Base-by-base conservation (phyloP, 2,329 filamentous ascomycete species). In the Shiraia sp. region DNA sequence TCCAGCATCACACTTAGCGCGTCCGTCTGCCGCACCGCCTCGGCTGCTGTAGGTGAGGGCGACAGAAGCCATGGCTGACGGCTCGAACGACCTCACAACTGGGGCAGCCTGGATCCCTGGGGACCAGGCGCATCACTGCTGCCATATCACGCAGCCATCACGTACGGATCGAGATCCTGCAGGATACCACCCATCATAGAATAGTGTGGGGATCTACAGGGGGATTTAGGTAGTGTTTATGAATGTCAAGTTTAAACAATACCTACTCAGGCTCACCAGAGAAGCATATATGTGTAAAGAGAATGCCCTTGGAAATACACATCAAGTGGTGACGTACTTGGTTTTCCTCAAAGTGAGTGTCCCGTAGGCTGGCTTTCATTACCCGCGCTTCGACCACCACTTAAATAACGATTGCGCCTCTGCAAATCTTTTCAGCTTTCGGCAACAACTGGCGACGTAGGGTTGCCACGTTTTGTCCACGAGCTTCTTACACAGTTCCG, bases 131-230 rank as follows among this genome's bases (percentile, higher is more conserved):
- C 36, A 24, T 22, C 29, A 29, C 40, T 27, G 36, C 41, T 34
- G 45, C 36, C 38, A 40, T 47, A 37, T 42, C 32, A 26, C 8
- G 19, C 19, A 22, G 19, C 19, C 19, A 22, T 8, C 19, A 22
- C 19, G 4, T 22, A 22, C 42, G n/a, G 42, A 40, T 51, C 44
- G 36, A 51, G 50, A 53, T 53, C 45, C 51, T 56, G 52, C 53
- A 55, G 38, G 36, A 36, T 28, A 28, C 16, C 39, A 28, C 27
- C 38, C 40, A 49, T 51, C 43, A 43, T 37, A 32, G 15, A 35
- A 33, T 40, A 47, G 40, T 45, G 41, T 47, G 49, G 46, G 44
- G 39, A 42, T 42, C 28, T 39, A 31, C 41, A 51, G 44, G 52
- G 44, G 31, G 32, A 22, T 22, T 8, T 22, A 22, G 19, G 19